Evolutionary conservation across 1,139 yeast genomes (phyloP).

Genomic region (Kurtzmaniella quercitrusa): DNA sequence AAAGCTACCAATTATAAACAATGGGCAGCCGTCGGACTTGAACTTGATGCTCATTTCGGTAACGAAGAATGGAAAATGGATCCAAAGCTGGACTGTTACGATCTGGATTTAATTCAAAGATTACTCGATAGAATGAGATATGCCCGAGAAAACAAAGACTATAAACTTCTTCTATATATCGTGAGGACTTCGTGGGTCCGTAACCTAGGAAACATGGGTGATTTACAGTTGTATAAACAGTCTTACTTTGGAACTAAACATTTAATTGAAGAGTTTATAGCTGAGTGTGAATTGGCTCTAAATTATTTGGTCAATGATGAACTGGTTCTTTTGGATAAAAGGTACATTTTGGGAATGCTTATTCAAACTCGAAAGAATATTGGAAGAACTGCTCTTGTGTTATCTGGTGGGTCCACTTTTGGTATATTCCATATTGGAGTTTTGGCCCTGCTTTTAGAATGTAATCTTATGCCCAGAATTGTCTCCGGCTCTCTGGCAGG

Average conservation of each 20-base stretch:
- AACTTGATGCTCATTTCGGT: constrained; percentile 62
- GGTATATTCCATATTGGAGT: constrained; percentile 94
- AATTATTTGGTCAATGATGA: constrained; percentile 41
- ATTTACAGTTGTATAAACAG: constrained; percentile 69
- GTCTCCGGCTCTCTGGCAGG: constrained; percentile 98
- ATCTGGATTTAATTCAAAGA: constrained; percentile 55
- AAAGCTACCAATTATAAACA: constrained; percentile 62
- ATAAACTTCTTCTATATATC: constrained; percentile 59
- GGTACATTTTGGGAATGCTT: constrained; percentile 69
- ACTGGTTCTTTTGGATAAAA: constrained; percentile 57
- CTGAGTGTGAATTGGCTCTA: constrained; percentile 69
- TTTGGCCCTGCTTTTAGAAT: constrained; percentile 69
- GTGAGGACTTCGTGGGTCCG: constrained; percentile 84
- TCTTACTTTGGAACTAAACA: constrained; percentile 83
- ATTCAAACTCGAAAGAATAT: constrained; percentile 86
- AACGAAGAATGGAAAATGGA: constrained; percentile 69
- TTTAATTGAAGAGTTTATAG: constrained; percentile 76
- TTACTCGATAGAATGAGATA: constrained; percentile 55
- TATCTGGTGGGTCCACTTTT: constrained; percentile 94
- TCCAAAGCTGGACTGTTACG: constrained; percentile 63
- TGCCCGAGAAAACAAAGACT: constrained; percentile 58
- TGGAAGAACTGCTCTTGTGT: constrained; percentile 88
- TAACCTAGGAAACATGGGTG: constrained; percentile 85
- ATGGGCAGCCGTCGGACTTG: constrained; percentile 64
- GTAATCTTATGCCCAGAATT: constrained; percentile 75